Conservation (phyloP, 2,329 filamentous ascomycete species). For the Ciborinia camelliae region DNA sequence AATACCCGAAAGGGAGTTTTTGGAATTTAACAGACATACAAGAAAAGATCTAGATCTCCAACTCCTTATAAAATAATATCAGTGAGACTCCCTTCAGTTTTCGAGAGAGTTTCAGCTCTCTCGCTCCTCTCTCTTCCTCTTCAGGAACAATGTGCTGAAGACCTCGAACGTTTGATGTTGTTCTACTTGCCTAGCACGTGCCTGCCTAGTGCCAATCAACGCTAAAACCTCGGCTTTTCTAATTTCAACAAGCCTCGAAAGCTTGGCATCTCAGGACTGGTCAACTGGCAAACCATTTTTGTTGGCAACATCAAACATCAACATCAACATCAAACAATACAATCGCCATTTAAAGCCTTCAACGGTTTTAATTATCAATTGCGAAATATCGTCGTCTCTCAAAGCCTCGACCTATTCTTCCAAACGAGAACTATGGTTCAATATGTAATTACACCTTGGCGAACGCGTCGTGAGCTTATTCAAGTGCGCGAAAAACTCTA, state of each 20-base stretch:
- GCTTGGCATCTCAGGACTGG: neutral
- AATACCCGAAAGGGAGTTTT: conserved; percentile 4
- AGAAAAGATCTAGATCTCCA: no score
- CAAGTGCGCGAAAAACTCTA: conserved; percentile 64
- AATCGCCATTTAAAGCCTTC: neutral
- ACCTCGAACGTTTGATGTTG: neutral
- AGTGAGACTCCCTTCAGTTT: no score
- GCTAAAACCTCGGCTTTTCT: neutral
- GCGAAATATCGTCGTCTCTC: neutral
- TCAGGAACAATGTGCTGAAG: no score
- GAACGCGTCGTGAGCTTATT: conserved; percentile 62
- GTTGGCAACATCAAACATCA: conserved; percentile 3
- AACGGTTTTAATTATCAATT: neutral
- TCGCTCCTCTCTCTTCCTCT: neutral
- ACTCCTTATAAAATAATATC: neutral
- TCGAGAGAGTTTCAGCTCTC: no score
- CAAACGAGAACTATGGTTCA: conserved; percentile 53
- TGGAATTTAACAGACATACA: neutral
- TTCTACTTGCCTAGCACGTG: neutral
- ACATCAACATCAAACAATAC: no score
- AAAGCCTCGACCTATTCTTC: neutral
- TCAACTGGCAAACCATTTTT: neutral
- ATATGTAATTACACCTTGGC: conserved; percentile 73
- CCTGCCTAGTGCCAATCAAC: no score
- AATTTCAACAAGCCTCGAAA: neutral